A percentile compares a stretch with the other conserved stretches of the same genome.
phyloP scores from a whole-genome alignment of 2,329 filamentous ascomycete genomes.

The Exophiala bonariae region DNA sequence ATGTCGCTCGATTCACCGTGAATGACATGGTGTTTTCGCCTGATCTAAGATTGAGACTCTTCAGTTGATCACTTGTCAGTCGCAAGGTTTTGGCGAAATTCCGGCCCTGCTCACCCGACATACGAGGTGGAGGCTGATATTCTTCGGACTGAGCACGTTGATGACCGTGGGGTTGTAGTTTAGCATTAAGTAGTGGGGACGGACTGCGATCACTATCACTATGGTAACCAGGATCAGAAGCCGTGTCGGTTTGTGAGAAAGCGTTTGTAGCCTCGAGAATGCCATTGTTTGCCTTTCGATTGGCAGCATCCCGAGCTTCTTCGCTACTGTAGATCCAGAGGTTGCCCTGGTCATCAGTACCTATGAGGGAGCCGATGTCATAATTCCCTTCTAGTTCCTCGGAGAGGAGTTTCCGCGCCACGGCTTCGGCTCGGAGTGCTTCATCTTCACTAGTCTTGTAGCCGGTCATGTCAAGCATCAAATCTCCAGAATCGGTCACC shows the following conservation, averaged over 20 bases:
- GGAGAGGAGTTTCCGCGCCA: slow-evolving; percentile 86
- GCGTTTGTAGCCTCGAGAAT: slow-evolving; percentile 51
- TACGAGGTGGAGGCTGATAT: slow-evolving; percentile 52
- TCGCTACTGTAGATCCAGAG: slow-evolving; percentile 99
- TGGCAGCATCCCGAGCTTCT: slow-evolving; percentile 87
- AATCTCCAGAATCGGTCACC: slow-evolving; percentile 87
- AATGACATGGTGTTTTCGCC: slow-evolving; percentile 96
- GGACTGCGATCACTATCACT: slow-evolving; percentile 72
- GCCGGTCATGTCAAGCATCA: slow-evolving; percentile 97
- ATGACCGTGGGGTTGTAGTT: slow-evolving; percentile 43
- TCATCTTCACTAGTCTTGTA: slow-evolving; percentile 96
- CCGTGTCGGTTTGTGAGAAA: slow-evolving; percentile 70
- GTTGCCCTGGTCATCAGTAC: slow-evolving; percentile 92
- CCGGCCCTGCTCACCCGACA: slow-evolving; percentile 66
- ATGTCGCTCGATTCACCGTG: slow-evolving; percentile 92
- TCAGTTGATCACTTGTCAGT: slow-evolving; percentile 92
- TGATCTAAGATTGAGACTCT: slow-evolving; percentile 74
- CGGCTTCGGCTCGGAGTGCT: slow-evolving; percentile 84
- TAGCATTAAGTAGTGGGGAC: slow-evolving; percentile 63
- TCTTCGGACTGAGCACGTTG: slow-evolving; percentile 64
- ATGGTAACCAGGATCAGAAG: slow-evolving; percentile 92
- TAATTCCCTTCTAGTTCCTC: slow-evolving; percentile 94
- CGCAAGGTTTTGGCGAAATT: slow-evolving; percentile 97
- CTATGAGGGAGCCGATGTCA: slow-evolving; percentile 92
- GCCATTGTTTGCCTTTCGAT: slow-evolving; percentile 59